A percentile compares a stretch with the other conserved stretches of the same genome.
phyloP scores from a whole-genome alignment of 73 alveolate species.

The Paramecium biaurelia region DNA sequence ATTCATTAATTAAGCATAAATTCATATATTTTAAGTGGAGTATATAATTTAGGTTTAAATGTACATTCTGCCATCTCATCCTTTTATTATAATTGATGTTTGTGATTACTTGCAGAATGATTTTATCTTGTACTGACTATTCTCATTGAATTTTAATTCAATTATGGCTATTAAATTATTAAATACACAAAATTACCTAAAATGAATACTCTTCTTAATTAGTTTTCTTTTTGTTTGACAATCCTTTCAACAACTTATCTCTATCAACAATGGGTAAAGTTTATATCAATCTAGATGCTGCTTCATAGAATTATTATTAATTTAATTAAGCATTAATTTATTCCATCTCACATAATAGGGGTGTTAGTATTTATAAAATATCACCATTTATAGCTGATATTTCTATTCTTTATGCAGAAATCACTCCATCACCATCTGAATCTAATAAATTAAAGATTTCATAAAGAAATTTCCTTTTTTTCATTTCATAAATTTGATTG shows the following conservation, averaged over 20 bases:
- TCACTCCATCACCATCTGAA: constrained; percentile 69
- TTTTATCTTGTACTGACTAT: constrained; percentile 16
- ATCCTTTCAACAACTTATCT: constrained; percentile 18
- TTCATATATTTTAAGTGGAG: constrained; percentile 24
- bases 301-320: not conserved
- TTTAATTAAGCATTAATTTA: constrained; percentile 46
- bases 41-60: constrained; percentile 17
- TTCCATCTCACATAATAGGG: constrained; percentile 71
- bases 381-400: constrained; percentile 60
- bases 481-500: constrained; percentile 53
- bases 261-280: constrained; percentile 32
- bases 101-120: not conserved
- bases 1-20: constrained; percentile 47
- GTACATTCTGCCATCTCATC: constrained; percentile 51
- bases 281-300: constrained; percentile 2
- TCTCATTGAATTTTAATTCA: constrained; percentile 5
- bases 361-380: constrained; percentile 58
- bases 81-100: not conserved
- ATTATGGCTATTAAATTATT: not conserved
- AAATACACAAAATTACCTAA: not conserved
- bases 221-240: not conserved
- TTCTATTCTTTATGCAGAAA: constrained; percentile 67
- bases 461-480: not conserved
- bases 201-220: not conserved
- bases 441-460: constrained; percentile 60